Conservation (phyloP, 208 protist species). For the Wallacemonas rigidus region DNA sequence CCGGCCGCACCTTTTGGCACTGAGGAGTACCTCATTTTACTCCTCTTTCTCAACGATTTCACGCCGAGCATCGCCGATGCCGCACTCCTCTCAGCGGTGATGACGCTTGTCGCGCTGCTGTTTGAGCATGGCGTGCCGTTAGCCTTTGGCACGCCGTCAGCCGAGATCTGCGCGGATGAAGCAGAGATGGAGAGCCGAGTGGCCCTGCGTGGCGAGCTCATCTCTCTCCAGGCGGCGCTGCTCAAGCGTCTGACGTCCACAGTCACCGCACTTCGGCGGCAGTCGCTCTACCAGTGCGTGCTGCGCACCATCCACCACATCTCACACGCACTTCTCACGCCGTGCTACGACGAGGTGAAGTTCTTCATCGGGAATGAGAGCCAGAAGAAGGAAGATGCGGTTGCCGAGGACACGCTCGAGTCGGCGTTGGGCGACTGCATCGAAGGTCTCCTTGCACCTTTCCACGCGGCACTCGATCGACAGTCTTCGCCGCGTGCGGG, state of each 20-base stretch:
- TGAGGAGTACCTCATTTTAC: constrained; percentile 55
- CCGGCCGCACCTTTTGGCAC: neutral
- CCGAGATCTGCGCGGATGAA: too few species aligned
- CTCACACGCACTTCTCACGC: neutral
- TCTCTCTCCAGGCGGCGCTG: constrained; percentile 43
- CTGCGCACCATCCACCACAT: constrained; percentile 13
- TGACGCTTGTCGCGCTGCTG: constrained; percentile 29
- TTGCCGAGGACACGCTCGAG: constrained; percentile 19
- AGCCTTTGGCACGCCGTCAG: constrained; percentile 18
- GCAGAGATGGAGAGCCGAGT: constrained; percentile 22
- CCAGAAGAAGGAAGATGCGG: neutral
- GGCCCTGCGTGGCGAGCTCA: constrained; percentile 50
- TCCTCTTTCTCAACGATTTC: constrained; percentile 71
- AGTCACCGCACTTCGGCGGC: neutral
- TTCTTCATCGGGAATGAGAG: neutral
- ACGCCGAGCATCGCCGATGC: constrained; percentile 39
- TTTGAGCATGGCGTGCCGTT: constrained; percentile 30
- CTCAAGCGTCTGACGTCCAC: constrained; percentile 42
- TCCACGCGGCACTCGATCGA: constrained; percentile 36
- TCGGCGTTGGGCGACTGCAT: constrained; percentile 31
- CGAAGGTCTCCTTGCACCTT: constrained; percentile 37
- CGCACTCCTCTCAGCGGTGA: constrained; percentile 28
- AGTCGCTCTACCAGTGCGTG: constrained; percentile 10
- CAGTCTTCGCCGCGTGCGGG: constrained; percentile 11
- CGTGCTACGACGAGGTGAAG: neutral